Conservation (phyloP, 2,329 filamentous ascomycete species). For the Sclerotinia nivalis region DNA sequence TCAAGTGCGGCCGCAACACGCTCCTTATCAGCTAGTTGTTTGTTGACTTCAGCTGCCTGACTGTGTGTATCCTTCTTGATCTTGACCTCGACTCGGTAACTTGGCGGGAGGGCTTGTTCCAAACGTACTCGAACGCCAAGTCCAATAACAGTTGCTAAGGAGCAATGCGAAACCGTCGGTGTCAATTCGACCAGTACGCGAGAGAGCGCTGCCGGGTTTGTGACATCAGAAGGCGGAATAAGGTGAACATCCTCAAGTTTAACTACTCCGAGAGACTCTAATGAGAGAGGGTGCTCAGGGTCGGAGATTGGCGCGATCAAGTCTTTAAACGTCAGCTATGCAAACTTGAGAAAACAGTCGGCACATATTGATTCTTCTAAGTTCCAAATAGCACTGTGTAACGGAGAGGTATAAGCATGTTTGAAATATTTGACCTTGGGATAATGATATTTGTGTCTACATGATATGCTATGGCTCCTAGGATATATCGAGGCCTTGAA, state of each 20-base stretch:
- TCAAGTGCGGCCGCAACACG: conserved; percentile 91
- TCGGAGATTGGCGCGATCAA: conserved; percentile 93
- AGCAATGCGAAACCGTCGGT: conserved; percentile 96
- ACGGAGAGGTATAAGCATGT: not conserved
- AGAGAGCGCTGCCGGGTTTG: conserved; percentile 58
- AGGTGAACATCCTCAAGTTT: conserved; percentile 94
- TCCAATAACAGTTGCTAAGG: conserved; percentile 92
- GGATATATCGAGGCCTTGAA: not conserved
- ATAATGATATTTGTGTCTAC: not conserved
- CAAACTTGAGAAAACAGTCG: not conserved
- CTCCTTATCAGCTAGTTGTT: conserved; percentile 96
- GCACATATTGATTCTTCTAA: not conserved
- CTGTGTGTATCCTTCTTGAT: conserved; percentile 97
- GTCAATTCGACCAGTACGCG: conserved; percentile 86
- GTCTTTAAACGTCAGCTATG: conserved; percentile 58
- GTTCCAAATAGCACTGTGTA: not conserved
- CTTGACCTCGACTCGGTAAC: conserved; percentile 87
- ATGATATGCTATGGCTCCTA: not conserved
- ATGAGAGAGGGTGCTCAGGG: conserved; percentile 91
- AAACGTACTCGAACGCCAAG: conserved; percentile 88
- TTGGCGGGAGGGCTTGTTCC: conserved; percentile 85
- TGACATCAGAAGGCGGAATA: conserved; percentile 59
- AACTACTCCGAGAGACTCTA: conserved; percentile 91
- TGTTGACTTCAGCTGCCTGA: conserved; percentile 93
- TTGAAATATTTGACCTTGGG: conserved; percentile 1